These are phyloP conservation scores for Fusarium albosuccineum DNA, from an alignment of 2,329 filamentous ascomycete genomes.

Conservation along the genomic window DNA sequence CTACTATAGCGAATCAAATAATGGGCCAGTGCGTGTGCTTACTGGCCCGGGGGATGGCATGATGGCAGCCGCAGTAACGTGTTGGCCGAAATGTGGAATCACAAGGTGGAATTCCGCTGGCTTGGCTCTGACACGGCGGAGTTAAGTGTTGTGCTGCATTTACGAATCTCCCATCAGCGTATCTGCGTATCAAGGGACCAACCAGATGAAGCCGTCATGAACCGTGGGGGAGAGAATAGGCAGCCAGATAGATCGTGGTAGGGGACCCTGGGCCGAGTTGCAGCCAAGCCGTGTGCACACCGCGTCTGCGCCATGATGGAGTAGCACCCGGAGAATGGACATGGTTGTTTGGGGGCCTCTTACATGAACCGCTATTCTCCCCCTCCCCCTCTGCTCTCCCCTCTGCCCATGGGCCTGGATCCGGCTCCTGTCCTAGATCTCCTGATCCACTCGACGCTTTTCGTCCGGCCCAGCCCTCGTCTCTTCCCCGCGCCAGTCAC, in stretches of 20 bases:
- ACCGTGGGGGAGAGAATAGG: conserved; percentile 18
- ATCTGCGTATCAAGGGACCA: neutral
- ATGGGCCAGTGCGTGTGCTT: too few relatives aligned
- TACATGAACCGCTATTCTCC: neutral
- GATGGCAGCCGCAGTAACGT: neutral
- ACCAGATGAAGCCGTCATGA: conserved; percentile 4
- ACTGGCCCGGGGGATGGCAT: neutral
- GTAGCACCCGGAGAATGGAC: neutral
- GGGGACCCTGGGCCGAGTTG: neutral
- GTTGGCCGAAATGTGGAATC: conserved; percentile 1
- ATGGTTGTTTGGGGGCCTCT: neutral
- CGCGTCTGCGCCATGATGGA: conserved; percentile 7
- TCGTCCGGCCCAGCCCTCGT: neutral
- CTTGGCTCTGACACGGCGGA: neutral
- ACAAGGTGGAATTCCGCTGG: neutral
- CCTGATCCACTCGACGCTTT: conserved; percentile 5
- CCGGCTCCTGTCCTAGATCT: conserved; percentile 3
- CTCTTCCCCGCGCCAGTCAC: conserved; percentile 14
- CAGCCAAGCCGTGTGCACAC: neutral
- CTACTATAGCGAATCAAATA: neutral
- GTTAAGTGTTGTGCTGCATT: conserved; percentile 6
- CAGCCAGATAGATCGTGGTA: conserved; percentile 1
- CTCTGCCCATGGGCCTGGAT: neutral
- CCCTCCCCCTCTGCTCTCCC: too few relatives aligned
- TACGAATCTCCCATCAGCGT: conserved; percentile 5